Evolutionary conservation across 2,329 filamentous ascomycete species (phyloP), one percentile per base, ranked within the genome.

Genomic region (Alternaria dauci): DNA sequence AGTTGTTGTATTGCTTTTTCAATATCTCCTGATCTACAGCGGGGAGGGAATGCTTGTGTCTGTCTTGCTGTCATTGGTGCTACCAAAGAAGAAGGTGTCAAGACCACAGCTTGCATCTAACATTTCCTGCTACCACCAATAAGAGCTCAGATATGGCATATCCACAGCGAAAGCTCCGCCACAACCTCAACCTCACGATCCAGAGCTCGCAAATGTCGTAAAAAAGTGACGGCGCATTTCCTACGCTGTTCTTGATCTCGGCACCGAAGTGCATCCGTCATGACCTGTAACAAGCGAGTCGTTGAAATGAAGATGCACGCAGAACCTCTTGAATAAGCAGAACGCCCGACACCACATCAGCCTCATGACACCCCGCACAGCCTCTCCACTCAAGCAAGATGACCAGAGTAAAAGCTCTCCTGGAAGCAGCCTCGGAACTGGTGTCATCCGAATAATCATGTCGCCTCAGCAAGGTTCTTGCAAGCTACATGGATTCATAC

Each of bases 41-140:
- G 41, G 53, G 34, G 48, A 48, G 44, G 41, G 48, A 38, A 47
- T 30, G 26, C 39, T 53, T 44, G 32, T 38, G 32, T 32, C 25
- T 46, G 39, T 34, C 52, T 39, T 42, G 51, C 48, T 55, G 36
- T 55, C 41, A 59, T 66, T 50, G 47, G 55, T 52, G 25, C 39
- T 26, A 59, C 63, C 11, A 59, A 67, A 63, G 48, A 36, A 63
- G 64, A 61, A 67, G 66, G 64, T 68, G 64, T 53, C 42, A 59
- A 63, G 56, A 39, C 23, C 36, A 25, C 53, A 36, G 39, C 52
- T 41, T 57, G 62, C 58, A 52, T 52, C 58, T 11, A 58, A 20
- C 47, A 51, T 55, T 42, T 60, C 59, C 12, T 16, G 20, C 42
- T 18, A 16, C 30, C 28, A 44, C 66, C 66, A 69, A 69, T 65